Base-by-base conservation (phyloP, 148 eudicot genomes). In the Nepenthes gracilis region DNA sequence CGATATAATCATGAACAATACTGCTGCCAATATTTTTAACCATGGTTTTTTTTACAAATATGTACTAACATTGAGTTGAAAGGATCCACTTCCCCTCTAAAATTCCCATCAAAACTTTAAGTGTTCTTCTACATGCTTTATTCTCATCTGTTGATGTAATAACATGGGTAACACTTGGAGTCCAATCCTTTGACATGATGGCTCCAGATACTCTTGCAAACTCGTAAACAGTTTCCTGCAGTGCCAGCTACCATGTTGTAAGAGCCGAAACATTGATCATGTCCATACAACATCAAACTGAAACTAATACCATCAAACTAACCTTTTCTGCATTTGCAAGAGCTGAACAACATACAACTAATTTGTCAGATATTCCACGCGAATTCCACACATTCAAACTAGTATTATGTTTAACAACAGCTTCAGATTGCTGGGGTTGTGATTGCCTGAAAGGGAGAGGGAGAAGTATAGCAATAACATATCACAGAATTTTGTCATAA, bases 11-110 rank as follows among this genome's bases (percentile, higher is more conserved):
- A 0, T 23, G 23, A 23, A 23, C 23, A 23, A 23, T 23, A 23
- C 23, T 0, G 0, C 23, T 54, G 33, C 5, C 12, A 13, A 32
- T 1, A 54, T n/a, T 1, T 54, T 5, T 15, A 54, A 15, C 5
- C 33, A 33, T 32, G 6, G 34, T 9, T 13, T 6, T 13, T 8
- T 2, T 7, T 32, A 1, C 5, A 55, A 55, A 53, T 9, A 36
- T 10, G 36, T 59, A 78, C 96, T 83, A 36, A 88, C 93, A 88
- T 58, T 78, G 80, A 37, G 74, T 64, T 64, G 58, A 77, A 35
- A 93, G 71, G 50, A 93, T 83, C 99, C 99, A 93, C 79, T 84
- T 89, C 55, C 99, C 99, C 78, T 86, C 92, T 56, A 88, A 75
- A 66, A 89, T 81, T n/a, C 89, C 99, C 92, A 86, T 86, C 77